Evolutionary conservation across 2,329 filamentous ascomycete species (phyloP), one percentile per base, ranked within the genome.

Genomic region (Pseudogymnoascus sp.): DNA sequence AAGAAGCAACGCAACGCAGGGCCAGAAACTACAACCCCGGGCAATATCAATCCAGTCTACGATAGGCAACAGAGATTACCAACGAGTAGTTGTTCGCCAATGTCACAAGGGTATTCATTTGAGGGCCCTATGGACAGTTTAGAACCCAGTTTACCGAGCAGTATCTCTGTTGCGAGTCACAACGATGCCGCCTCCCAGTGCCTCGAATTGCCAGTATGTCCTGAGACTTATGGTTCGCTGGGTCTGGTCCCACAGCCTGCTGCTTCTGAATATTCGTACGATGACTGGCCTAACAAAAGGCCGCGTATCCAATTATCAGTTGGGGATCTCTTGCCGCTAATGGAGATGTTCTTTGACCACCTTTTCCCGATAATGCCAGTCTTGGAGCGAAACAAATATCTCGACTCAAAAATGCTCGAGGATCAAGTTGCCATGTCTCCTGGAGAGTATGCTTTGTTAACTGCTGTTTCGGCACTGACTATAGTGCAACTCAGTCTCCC

Each of bases 301-400:
- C n/a, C 48, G 48, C 48, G n/a, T 33, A 33, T 12, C 8, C 48
- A 33, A 10, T 8, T 52, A 10, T 31, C 8, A 27, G 5, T 12
- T 33, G 48, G 7, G 8, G 48, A 55, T 33, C 48, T 55, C 8
- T 18, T 55, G 7, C 48, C 48, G 48, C 21, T 55, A 55, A 33
- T 55, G 18, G 48, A 55, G 48, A 55, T 81, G 66, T 85, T 81
- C 74, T 83, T 84, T 72, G 74, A 76, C 65, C 77, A 84, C 69
- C 77, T 85, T 60, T 85, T 85, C 64, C 80, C 82, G 33, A 81
- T 82, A 61, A 82, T 83, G 74, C 82, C 82, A 0, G 77, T 85
- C 10, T 71, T 85, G 7, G 80, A 83, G 31, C 48, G 48, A 55
- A 55, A 55, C 48, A 55, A 33, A n/a, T 33, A 55, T 12, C 29